Evolutionary conservation across 2,329 filamentous ascomycete species (phyloP).

Genomic region (Dactylella cylindrospora): DNA sequence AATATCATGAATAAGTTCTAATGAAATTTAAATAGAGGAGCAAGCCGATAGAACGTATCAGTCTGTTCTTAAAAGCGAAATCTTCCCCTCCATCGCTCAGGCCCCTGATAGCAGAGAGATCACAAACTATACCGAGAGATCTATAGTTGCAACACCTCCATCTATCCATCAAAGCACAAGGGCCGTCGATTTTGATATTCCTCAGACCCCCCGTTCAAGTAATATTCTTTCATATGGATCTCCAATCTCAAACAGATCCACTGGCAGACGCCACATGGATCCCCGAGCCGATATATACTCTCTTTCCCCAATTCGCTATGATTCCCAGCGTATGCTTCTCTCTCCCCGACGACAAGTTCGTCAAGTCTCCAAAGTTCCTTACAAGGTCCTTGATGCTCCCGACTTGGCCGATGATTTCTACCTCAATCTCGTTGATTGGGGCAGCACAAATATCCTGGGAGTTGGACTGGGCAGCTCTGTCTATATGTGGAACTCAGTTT

Average conservation of each 20-base stretch:
- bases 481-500: constrained; percentile 97
- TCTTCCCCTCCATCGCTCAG: constrained; percentile 92
- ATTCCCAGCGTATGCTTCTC: constrained; percentile 88
- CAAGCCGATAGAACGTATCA: constrained; percentile 95
- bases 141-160: constrained; percentile 46
- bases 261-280: constrained; percentile 85
- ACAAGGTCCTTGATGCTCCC: constrained; percentile 94
- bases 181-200: constrained; percentile 53
- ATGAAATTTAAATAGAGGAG: constrained; percentile 62
- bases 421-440: constrained; percentile 96
- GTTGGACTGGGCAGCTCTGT: constrained; percentile 91
- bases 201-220: constrained; percentile 93
- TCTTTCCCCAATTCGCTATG: constrained; percentile 86
- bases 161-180: constrained; percentile 42
- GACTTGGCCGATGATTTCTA: constrained; percentile 98
- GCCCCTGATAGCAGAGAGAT: constrained; percentile 55
- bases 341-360: constrained; percentile 85
- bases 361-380: constrained; percentile 92
- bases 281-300: constrained; percentile 92
- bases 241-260: constrained; percentile 64
- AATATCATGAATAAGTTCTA: constrained; percentile 19
- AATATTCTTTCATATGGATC: constrained; percentile 94
- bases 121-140: constrained; percentile 41
- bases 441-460: constrained; percentile 87
- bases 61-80: constrained; percentile 79